Conservation (phyloP, 2,329 filamentous ascomycete species). For the Talaromyces rugulosus region DNA sequence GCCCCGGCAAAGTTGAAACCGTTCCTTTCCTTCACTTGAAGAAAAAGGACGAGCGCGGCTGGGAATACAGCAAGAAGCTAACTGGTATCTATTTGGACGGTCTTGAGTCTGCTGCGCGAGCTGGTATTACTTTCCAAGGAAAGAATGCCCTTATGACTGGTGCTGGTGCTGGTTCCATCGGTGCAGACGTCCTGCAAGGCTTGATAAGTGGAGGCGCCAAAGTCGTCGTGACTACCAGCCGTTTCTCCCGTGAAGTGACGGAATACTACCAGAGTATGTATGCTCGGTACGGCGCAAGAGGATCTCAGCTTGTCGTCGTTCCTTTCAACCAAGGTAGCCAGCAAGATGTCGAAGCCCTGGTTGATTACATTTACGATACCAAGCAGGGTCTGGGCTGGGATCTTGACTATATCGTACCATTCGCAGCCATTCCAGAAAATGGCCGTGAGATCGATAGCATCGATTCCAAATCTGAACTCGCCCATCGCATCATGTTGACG, state of each 20-base stretch:
- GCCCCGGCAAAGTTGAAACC: conserved; percentile 87
- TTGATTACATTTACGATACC: conserved; percentile 93
- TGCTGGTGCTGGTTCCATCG: conserved; percentile 94
- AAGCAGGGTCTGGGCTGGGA: conserved; percentile 99
- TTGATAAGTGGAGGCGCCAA: conserved; percentile 95
- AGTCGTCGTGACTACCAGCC: conserved; percentile 92
- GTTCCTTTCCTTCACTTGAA: conserved; percentile 97
- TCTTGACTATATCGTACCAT: conserved; percentile 91
- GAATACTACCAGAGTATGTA: conserved; percentile 99
- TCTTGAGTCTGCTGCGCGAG: conserved; percentile 79
- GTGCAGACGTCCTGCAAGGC: conserved; percentile 92
- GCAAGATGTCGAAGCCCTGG: conserved; percentile 89
- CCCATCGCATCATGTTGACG: conserved; percentile 98
- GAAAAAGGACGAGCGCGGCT: conserved; percentile 94
- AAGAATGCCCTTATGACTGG: conserved; percentile 98
- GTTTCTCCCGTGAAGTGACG: conserved; percentile 94
- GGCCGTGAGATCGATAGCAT: conserved; percentile 95
- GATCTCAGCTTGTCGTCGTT: conserved; percentile 94
- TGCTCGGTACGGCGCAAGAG: conserved; percentile 84
- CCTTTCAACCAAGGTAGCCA: conserved; percentile 99
- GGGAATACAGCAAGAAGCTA: conserved; percentile 99
- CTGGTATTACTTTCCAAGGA: conserved; percentile 85
- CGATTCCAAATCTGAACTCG: conserved; percentile 95
- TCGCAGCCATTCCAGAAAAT: conserved; percentile 96
- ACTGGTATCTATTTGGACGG: conserved; percentile 90